Percentiles rank a stretch among this genome's conserved stretches.
Evolutionary conservation across 805 yeast genomes (phyloP).

Genomic region (Teunomyces gatunensis): DNA sequence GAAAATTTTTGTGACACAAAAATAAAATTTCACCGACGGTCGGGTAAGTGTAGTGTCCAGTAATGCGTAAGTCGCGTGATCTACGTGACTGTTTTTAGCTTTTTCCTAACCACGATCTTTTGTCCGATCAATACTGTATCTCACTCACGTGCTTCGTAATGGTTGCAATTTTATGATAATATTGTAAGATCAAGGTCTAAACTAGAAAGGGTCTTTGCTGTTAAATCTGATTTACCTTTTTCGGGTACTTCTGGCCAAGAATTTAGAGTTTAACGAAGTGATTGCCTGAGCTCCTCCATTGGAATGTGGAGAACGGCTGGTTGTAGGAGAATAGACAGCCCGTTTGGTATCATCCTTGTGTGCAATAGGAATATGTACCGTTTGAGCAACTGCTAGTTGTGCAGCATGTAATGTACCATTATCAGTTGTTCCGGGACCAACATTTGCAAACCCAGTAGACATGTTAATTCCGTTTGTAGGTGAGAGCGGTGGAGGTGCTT

Average conservation of each 20-base stretch:
- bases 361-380: conserved; percentile 18
- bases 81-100: conserved; percentile 14
- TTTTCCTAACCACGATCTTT: neutral
- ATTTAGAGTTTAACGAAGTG: conserved; percentile 59
- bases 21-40: neutral
- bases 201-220: neutral
- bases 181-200: too few species aligned
- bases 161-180: neutral
- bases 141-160: neutral
- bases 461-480: conserved; percentile 18
- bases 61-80: conserved; percentile 1
- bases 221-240: conserved; percentile 25
- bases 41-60: conserved; percentile 6
- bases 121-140: too few species aligned
- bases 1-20: conserved; percentile 13
- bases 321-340: conserved; percentile 4
- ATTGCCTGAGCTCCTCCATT: conserved; percentile 24
- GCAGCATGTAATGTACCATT: conserved; percentile 43
- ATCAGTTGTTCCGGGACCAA: conserved; percentile 13
- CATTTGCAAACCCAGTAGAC: conserved; percentile 28
- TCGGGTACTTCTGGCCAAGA: conserved; percentile 55
- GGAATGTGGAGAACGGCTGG: conserved; percentile 1
- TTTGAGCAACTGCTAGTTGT: conserved; percentile 39
- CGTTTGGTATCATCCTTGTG: conserved; percentile 21
- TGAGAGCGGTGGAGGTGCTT: conserved; percentile 31